Base-by-base conservation (phyloP, 1,139 yeast species). In the Candida freyschussii region DNA sequence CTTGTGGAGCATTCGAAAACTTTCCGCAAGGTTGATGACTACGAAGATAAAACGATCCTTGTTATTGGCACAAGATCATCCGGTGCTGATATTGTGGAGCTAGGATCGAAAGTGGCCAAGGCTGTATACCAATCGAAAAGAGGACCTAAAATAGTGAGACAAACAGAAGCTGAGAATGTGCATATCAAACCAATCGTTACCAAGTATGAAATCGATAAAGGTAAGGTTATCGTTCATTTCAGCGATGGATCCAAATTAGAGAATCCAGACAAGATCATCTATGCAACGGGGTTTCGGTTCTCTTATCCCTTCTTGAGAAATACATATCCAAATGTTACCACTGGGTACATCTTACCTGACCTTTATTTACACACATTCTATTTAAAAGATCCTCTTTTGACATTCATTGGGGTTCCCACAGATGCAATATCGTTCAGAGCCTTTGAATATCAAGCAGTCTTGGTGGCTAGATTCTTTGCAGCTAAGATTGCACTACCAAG, bases 61-160 rank as follows among this genome's bases (percentile, higher is more conserved):
- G 62, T 67, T 10, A 55, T 68, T 25, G 74, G 74, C 0, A 63
- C 70, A 1, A 51, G 71, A 27, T 65, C 72, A 1, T 64, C 69
- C 4, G 72, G 72, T 3, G 60, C 63, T 6, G 74, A 68, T 43
- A 54, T 67, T 36, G 56, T 50, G 2, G 46, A 47, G 11, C 42
- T 52, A 2, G 49, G 48, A 2, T 23, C 43, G 5, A 31, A 40
- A 8, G 13, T 39, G 2, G 52, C 51, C 2, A 45, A 48, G 17
- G 32, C 45, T 12, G 55, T 59, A 24, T 44, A 43, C 18, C 50
- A 48, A 24, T 45, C 50, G 2, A 45, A 37, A 17, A 33, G 53
- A 20, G 39, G 40, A 12, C 26, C 26, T 16, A 31, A 30, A 13
- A 36, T 32, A 8, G 4, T 36, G 6, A 34, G 51, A 21, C 29